Evolutionary conservation across 441 rosid species (phyloP).

Genomic region (Adansonia grandidieri): DNA sequence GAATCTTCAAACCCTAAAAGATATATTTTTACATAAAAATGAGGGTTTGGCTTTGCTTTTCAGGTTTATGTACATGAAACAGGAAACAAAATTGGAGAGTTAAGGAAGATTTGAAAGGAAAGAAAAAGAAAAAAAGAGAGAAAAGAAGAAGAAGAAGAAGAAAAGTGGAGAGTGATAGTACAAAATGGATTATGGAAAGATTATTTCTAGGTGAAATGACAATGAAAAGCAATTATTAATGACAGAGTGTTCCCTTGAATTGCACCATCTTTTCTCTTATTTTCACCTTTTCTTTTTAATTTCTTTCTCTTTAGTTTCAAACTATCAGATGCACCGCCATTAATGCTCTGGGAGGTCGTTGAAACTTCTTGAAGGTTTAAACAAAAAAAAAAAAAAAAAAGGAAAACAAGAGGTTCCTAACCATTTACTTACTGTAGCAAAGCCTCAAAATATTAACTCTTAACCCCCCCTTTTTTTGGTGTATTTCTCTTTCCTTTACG

Average conservation of each 20-base stretch:
- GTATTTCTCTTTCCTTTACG: constrained; percentile 19
- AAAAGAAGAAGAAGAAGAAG: background rate
- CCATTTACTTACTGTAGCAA: constrained; percentile 1
- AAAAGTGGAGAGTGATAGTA: constrained; percentile 28
- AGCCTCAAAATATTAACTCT: constrained; percentile 11
- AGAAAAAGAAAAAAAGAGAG: background rate
- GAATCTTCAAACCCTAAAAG: background rate
- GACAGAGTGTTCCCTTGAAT: constrained; percentile 64
- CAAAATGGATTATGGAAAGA: constrained; percentile 35
- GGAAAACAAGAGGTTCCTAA: background rate
- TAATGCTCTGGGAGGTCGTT: constrained; percentile 66
- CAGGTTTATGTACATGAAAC: background rate
- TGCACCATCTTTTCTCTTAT: constrained; percentile 31
- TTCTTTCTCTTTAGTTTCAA: constrained; percentile 1
- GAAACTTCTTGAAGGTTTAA: constrained; percentile 37
- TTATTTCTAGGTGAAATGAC: constrained; percentile 63
- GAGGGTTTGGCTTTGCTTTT: background rate
- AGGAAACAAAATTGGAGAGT: constrained; percentile 22
- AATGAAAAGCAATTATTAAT: constrained; percentile 51
- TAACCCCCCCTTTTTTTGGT: background rate
- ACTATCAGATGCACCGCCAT: constrained; percentile 42
- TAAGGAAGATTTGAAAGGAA: background rate
- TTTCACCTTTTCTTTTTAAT: constrained; percentile 4
- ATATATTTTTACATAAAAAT: background rate
- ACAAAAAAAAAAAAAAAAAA: constrained; percentile 24